Evolutionary conservation across 2,329 filamentous ascomycete species (phyloP).

Genomic region (Colletotrichum lindemuthianum): DNA sequence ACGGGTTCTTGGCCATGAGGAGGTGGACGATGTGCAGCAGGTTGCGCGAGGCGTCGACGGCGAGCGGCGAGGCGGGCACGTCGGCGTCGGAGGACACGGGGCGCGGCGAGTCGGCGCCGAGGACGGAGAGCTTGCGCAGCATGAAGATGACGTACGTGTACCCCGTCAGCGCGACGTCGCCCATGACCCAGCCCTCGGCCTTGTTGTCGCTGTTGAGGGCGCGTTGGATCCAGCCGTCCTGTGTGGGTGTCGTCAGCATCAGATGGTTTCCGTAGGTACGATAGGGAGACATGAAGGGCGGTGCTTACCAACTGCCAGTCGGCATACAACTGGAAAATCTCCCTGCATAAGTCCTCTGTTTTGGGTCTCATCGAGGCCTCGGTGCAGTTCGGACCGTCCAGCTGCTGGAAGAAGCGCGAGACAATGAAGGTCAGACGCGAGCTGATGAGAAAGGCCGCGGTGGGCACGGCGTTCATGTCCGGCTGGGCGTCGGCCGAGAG

Average conservation of each 20-base stretch:
- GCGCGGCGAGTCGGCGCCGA: slow-evolving; percentile 41
- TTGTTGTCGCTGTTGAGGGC: slow-evolving; percentile 38
- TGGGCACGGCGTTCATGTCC: slow-evolving; percentile 38
- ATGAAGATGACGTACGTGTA: slow-evolving; percentile 47
- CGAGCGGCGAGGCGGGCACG: slow-evolving; percentile 43
- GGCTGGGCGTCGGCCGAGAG: slow-evolving; percentile 38
- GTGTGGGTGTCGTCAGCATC: neutral
- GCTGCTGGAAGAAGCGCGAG: slow-evolving; percentile 42
- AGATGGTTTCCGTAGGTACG: neutral
- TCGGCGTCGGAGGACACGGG: slow-evolving; percentile 42
- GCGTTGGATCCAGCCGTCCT: slow-evolving; percentile 41
- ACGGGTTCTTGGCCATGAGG: slow-evolving; percentile 38
- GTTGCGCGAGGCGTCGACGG: slow-evolving; percentile 40
- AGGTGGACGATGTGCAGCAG: slow-evolving; percentile 38
- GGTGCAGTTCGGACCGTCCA: slow-evolving; percentile 10
- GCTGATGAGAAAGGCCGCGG: slow-evolving; percentile 41
- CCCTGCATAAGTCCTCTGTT: slow-evolving; percentile 42
- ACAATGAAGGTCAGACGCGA: slow-evolving; percentile 44
- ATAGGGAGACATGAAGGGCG: neutral
- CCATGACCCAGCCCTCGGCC: slow-evolving; percentile 39
- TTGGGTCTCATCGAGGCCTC: slow-evolving; percentile 40
- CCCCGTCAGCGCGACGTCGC: slow-evolving; percentile 43
- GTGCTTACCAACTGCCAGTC: slow-evolving; percentile 44
- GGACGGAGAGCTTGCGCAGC: slow-evolving; percentile 39
- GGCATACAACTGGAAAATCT: slow-evolving; percentile 41